These are phyloP conservation scores for Mentha longifolia DNA, from an alignment of 257 asterid species.

Conservation along the genomic window DNA sequence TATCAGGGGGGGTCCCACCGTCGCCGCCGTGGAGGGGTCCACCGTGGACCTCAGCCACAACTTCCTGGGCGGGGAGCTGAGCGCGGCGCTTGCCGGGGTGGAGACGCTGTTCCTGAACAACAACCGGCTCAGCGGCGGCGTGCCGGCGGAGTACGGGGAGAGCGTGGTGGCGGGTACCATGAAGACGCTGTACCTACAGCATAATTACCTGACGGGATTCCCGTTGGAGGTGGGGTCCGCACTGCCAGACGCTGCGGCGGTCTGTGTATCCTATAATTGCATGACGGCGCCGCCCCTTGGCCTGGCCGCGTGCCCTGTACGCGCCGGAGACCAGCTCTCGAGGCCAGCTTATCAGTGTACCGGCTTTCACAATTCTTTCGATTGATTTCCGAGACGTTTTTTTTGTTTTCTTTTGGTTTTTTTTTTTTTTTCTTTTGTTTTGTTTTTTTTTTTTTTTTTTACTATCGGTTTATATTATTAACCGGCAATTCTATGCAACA, in stretches of 20 bases:
- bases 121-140: constrained; percentile 59
- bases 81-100: constrained; percentile 45
- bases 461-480: background rate
- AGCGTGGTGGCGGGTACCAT: constrained; percentile 53
- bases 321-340: constrained; percentile 64
- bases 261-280: constrained; percentile 73
- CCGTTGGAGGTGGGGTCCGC: constrained; percentile 47
- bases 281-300: constrained; percentile 60
- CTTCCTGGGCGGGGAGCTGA: constrained; percentile 54
- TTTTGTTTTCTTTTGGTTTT: background rate
- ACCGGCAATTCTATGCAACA: constrained; percentile 27
- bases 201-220: constrained; percentile 63
- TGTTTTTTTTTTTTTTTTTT: background rate
- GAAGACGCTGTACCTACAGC: constrained; percentile 71
- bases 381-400: constrained; percentile 16
- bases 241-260: constrained; percentile 60
- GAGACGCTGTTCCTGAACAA: constrained; percentile 71
- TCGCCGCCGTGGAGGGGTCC: constrained; percentile 49
- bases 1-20: constrained; percentile 65
- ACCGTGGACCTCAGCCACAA: constrained; percentile 77
- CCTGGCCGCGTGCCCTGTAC: constrained; percentile 60
- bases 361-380: constrained; percentile 36
- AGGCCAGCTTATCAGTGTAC: constrained; percentile 76
- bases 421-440: background rate
- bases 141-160: constrained; percentile 61